Evolutionary conservation across 2,329 filamentous ascomycete genomes (phyloP).

Genomic region (Diaporthe aspalathi): DNA sequence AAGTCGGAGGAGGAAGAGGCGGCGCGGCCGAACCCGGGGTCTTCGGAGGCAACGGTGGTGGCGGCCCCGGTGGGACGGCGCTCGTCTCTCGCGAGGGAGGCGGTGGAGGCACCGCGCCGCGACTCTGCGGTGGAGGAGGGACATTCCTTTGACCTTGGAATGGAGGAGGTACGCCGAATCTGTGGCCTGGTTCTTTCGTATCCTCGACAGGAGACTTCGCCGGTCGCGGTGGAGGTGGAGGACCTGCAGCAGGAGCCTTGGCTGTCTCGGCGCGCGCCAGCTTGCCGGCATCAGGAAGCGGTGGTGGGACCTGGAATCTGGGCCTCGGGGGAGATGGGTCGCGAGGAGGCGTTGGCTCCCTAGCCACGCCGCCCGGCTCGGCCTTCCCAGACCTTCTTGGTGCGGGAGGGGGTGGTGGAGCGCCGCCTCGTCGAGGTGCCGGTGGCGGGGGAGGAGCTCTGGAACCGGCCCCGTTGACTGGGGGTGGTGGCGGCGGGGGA

Average conservation of each 20-base stretch:
- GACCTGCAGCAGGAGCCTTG: conserved; percentile 64
- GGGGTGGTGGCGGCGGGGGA: conserved; percentile 48
- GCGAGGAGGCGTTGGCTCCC: conserved; percentile 70
- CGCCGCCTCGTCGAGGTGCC: conserved; percentile 49
- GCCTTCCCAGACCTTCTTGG: conserved; percentile 68
- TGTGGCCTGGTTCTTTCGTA: conserved; percentile 64
- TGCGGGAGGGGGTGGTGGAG: conserved; percentile 66
- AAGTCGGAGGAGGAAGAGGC: conserved; percentile 62
- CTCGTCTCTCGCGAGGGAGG: conserved; percentile 62
- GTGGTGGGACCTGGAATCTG: conserved; percentile 86
- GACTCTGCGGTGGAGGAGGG: conserved; percentile 81
- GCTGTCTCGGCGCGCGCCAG: conserved; percentile 71
- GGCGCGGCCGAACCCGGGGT: conserved; percentile 57
- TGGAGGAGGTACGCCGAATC: conserved; percentile 82
- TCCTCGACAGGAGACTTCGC: conserved; percentile 80
- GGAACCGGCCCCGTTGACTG: conserved; percentile 51
- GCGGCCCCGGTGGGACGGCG: conserved; percentile 48
- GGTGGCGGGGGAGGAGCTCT: conserved; percentile 57
- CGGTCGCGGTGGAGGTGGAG: conserved; percentile 75
- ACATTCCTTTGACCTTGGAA: conserved; percentile 75
- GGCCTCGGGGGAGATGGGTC: conserved; percentile 78
- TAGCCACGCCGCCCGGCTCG: conserved; percentile 52
- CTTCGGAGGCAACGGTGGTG: conserved; percentile 62
- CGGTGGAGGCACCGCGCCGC: conserved; percentile 78
- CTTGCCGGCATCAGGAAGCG: conserved; percentile 89